These are phyloP conservation scores for Nemania diffusa DNA, from an alignment of 2,329 filamentous ascomycete species.

Conservation along the genomic window DNA sequence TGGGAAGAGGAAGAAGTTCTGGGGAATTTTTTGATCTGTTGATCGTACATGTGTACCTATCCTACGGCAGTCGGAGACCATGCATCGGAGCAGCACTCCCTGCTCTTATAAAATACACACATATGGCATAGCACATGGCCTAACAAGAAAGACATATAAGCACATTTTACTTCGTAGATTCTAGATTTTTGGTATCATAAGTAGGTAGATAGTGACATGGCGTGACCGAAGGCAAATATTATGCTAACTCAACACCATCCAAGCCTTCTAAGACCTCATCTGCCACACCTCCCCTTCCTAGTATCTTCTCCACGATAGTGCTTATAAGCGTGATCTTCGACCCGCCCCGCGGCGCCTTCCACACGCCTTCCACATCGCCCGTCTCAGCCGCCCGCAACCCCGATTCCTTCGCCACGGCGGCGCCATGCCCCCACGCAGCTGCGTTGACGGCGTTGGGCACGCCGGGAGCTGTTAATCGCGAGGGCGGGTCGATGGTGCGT, in stretches of 20 bases:
- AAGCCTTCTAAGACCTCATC: conserved; percentile 87
- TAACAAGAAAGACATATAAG: conserved; percentile 6
- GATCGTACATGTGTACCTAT: conserved; percentile 9
- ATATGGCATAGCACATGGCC: conserved; percentile 6
- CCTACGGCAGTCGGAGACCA: conserved; percentile 29
- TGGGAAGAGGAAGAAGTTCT: conserved; percentile 77
- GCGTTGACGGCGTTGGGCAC: conserved; percentile 72
- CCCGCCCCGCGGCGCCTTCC: conserved; percentile 86
- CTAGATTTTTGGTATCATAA: conserved; percentile 39
- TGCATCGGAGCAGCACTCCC: conserved; percentile 8
- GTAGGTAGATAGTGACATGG: conserved; percentile 13
- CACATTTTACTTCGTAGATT: conserved; percentile 12
- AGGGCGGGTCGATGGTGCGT: conserved; percentile 79
- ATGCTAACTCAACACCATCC: conserved; percentile 74
- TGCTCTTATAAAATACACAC: conserved; percentile 30
- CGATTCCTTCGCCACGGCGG: conserved; percentile 53
- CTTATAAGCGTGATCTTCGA: conserved; percentile 79
- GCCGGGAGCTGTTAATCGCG: conserved; percentile 76
- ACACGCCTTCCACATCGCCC: conserved; percentile 75
- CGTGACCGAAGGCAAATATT: conserved; percentile 27
- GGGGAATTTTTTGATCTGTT: conserved; percentile 78
- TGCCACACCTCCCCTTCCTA: conserved; percentile 82
- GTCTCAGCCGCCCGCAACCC: conserved; percentile 60
- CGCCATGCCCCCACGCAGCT: conserved; percentile 57
- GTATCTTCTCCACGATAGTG: conserved; percentile 78